Percentiles rank a stretch among this genome's conserved stretches.
These are phyloP conservation scores for Gossypium schwendimanii DNA, from an alignment of 441 rosid species.

Conservation along the genomic window DNA sequence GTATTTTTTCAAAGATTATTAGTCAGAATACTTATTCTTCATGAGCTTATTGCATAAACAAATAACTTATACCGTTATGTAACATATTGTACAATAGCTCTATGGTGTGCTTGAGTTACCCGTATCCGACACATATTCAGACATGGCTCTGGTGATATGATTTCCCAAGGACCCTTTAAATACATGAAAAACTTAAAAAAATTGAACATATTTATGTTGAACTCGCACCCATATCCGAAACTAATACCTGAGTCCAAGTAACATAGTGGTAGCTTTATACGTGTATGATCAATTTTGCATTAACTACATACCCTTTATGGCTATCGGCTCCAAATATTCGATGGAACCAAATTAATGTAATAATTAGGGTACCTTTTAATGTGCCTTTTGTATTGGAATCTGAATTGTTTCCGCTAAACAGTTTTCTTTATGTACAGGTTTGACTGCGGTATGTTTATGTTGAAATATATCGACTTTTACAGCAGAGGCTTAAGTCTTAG, in stretches of 20 bases:
- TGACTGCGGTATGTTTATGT: conserved; percentile 92
- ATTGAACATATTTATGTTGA: too few relatives aligned
- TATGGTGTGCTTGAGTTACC: background rate
- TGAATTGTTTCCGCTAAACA: background rate
- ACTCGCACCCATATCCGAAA: too few relatives aligned
- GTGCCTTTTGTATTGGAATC: background rate
- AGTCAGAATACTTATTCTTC: background rate
- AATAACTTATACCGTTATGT: background rate
- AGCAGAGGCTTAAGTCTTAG: conserved; percentile 68
- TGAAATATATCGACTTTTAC: conserved; percentile 77
- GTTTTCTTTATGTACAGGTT: conserved; percentile 39
- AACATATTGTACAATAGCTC: background rate
- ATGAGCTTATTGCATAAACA: background rate
- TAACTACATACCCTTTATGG: background rate
- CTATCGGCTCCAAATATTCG: background rate
- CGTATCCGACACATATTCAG: too few relatives aligned
- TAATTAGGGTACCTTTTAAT: background rate
- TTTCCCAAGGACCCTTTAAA: too few relatives aligned
- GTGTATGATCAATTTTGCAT: background rate
- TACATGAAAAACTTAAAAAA: too few relatives aligned
- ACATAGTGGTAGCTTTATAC: background rate
- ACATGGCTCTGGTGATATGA: too few relatives aligned
- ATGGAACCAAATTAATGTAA: background rate
- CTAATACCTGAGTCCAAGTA: too few relatives aligned
- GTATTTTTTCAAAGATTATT: conserved; percentile 14